A percentile compares a stretch with the other conserved stretches of the same genome.
phyloP scores from a whole-genome alignment of 2,329 filamentous ascomycete genomes.

The Dichotomopilus funicola region DNA sequence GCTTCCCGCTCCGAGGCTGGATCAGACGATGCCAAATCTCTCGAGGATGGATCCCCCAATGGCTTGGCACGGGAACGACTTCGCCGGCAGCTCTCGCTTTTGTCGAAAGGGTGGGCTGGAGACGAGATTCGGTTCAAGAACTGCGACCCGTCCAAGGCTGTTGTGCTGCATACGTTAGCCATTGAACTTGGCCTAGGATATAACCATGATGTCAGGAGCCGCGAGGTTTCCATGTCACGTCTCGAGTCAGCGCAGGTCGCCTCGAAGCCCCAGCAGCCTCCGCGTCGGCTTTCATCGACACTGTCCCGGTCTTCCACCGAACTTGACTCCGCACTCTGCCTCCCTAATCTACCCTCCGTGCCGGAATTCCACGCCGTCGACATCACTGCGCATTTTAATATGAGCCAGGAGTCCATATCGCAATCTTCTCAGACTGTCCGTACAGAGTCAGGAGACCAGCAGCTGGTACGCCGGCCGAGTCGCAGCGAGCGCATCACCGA shows the following conservation, averaged over 20 bases:
- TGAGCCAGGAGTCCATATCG: neutral
- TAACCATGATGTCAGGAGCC: slow-evolving; percentile 24
- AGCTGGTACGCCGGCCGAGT: slow-evolving; percentile 21
- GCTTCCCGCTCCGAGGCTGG: neutral
- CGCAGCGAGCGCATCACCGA: slow-evolving; percentile 21
- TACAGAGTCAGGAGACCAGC: neutral
- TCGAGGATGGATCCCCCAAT: slow-evolving; percentile 1
- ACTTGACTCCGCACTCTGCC: slow-evolving; percentile 14
- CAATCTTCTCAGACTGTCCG: neutral
- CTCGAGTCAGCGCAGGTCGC: slow-evolving; percentile 4
- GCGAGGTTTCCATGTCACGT: slow-evolving; percentile 22
- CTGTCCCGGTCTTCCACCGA: slow-evolving; percentile 15
- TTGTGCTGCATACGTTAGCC: slow-evolving; percentile 24
- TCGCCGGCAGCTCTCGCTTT: slow-evolving; percentile 25
- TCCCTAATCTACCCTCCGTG: slow-evolving; percentile 10
- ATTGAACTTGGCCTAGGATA: slow-evolving; percentile 27
- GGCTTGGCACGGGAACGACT: slow-evolving; percentile 21
- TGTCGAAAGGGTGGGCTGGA: slow-evolving; percentile 20
- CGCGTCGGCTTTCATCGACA: slow-evolving; percentile 5
- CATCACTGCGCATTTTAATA: neutral
- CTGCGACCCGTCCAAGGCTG: slow-evolving; percentile 25
- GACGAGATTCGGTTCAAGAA: slow-evolving; percentile 25
- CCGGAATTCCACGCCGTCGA: neutral
- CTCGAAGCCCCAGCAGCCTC: neutral
- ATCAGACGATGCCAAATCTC: slow-evolving; percentile 1